These are phyloP conservation scores for Hypoxylon sp. DNA, from an alignment of 2,329 filamentous ascomycete species.

Conservation along the genomic window DNA sequence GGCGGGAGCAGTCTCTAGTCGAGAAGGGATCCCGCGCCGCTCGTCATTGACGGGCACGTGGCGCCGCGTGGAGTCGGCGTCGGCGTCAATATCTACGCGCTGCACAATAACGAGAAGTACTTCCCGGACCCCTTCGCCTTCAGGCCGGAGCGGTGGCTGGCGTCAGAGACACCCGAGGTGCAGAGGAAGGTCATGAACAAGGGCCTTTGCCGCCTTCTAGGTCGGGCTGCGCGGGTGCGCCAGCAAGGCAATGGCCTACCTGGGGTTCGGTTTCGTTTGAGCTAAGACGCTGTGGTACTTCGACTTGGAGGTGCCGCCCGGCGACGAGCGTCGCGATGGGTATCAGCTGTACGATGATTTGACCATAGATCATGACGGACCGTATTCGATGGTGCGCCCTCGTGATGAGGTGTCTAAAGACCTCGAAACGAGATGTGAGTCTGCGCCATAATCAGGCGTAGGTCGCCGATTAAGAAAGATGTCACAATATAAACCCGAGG, in stretches of 20 bases:
- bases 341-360: neutral
- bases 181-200: neutral
- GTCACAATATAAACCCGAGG: no score
- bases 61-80: constrained; percentile 15
- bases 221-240: constrained; percentile 13
- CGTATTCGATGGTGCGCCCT: neutral
- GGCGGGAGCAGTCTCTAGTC: constrained; percentile 8
- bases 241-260: constrained; percentile 17
- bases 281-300: constrained; percentile 16
- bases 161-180: neutral
- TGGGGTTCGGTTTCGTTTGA: neutral
- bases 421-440: no score
- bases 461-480: no score
- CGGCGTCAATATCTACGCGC: neutral
- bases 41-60: neutral
- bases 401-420: constrained; percentile 2
- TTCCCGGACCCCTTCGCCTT: constrained; percentile 24
- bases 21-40: neutral
- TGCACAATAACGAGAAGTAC: constrained; percentile 20
- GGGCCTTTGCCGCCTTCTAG: constrained; percentile 5
- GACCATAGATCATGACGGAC: constrained; percentile 3
- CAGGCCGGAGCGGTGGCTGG: constrained; percentile 30
- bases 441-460: no score
- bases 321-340: neutral
- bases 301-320: neutral